These are phyloP conservation scores for Myriangium duriaei DNA, from an alignment of 2,329 filamentous ascomycete species.

Conservation along the genomic window DNA sequence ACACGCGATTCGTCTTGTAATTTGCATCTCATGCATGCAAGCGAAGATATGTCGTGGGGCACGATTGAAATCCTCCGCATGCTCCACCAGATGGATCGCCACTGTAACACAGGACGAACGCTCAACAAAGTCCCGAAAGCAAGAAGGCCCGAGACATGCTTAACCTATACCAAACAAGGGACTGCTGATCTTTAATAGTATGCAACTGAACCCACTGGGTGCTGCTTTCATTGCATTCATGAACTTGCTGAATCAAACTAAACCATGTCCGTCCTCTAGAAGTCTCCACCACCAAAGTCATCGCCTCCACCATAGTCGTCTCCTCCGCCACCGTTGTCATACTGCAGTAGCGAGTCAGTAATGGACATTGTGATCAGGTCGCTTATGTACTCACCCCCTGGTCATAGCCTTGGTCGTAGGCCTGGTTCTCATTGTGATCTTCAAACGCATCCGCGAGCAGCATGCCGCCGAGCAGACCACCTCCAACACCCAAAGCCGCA, in stretches of 20 bases:
- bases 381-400: constrained; percentile 13
- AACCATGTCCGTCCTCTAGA: constrained; percentile 2
- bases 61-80: too few species aligned
- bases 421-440: constrained; percentile 41
- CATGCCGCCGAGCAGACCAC: constrained; percentile 66
- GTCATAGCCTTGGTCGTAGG: constrained; percentile 39
- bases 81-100: too few species aligned
- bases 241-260: background rate
- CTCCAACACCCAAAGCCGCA: constrained; percentile 66
- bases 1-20: too few species aligned
- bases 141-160: too few species aligned
- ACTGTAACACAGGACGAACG: too few species aligned
- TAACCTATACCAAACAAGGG: too few species aligned
- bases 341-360: too few species aligned
- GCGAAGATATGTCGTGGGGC: too few species aligned
- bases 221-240: background rate
- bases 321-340: constrained; percentile 21
- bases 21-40: too few species aligned
- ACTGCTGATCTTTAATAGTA: too few species aligned
- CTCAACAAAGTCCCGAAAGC: too few species aligned
- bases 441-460: constrained; percentile 52
- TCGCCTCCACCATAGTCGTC: constrained; percentile 24
- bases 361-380: background rate
- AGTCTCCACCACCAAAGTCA: constrained; percentile 16
- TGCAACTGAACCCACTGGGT: too few species aligned